Base-by-base conservation (phyloP, 2,329 filamentous ascomycete genomes). In the Volutella citrinella region DNA sequence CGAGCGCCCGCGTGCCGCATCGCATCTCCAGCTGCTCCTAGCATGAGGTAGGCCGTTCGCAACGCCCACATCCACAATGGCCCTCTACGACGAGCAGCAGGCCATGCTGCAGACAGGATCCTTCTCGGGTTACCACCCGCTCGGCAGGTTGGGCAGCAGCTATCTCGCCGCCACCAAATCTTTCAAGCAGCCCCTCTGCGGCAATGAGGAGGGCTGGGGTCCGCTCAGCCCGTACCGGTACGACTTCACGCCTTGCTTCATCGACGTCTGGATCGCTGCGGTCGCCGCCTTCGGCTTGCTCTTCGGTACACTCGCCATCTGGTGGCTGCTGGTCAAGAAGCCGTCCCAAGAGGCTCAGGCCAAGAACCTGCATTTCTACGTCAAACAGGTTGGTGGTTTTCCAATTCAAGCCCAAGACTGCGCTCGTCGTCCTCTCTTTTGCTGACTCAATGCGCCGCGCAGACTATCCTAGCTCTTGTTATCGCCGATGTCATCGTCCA, bases 231-330 rank as follows among this genome's bases (percentile, higher is more conserved):
- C 82, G 21, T 73, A 81, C 48, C 77, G 91, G 60, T 96, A 88
- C 64, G 93, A 98, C 66, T 89, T 98, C 55, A 97, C 93, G 12
- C 91, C 93, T 24, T 98, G 93, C 69, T 98, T 98, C 59, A 81
- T 97, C 53, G 94, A 98, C 60, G 78, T 95, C 15, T 90, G 87
- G 79, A 78, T 97, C 39, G 79, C 85, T 20, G 66, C 74, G 3
- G 86, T 95, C 18, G 87, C 87, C 8, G 73, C 72, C 11, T 94
- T 84, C 66, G 90, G 91, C 12, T 70, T 96, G 16, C 35, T 96
- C 16, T 74, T 83, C 44, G 93, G 93, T 38, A 73, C 80, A 7
- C 72, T 81, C 27, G 88, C 91, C 19, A 66, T 95, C 25, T 91
- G 83, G 79, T 87, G 87, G 69, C 70, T 97, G 32, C 60, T 89